Conservation (phyloP, 352 stramenopile species). For the Phytophthora colocasiae region DNA sequence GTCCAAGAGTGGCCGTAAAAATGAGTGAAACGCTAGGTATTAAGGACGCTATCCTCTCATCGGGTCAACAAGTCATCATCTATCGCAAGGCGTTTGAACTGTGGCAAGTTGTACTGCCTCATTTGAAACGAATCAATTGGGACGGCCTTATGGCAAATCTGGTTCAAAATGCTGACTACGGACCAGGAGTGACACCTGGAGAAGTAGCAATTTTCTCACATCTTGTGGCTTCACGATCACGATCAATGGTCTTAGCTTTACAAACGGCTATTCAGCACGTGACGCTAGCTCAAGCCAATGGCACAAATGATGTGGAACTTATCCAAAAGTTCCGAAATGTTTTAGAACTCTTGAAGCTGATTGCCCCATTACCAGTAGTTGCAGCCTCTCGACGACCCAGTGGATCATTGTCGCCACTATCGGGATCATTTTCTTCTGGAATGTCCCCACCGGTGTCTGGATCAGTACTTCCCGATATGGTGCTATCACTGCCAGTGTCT, state of each 20-base stretch:
- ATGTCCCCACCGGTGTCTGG: conserved; percentile 24
- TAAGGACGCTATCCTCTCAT: conserved; percentile 42
- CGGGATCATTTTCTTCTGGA: conserved; percentile 21
- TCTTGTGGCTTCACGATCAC: conserved; percentile 46
- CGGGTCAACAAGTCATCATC: conserved; percentile 46
- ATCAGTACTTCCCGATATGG: conserved; percentile 29
- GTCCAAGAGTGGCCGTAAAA: conserved; percentile 34
- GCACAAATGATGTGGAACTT: conserved; percentile 33
- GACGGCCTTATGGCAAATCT: conserved; percentile 55
- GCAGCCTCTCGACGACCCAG: conserved; percentile 19
- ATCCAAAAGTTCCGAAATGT: conserved; percentile 35
- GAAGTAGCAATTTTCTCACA: conserved; percentile 73
- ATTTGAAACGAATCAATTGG: conserved; percentile 71
- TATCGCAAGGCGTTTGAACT: conserved; percentile 64
- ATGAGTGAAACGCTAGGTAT: conserved; percentile 21
- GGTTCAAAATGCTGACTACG: conserved; percentile 58
- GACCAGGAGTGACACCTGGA: conserved; percentile 44
- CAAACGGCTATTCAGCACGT: conserved; percentile 47
- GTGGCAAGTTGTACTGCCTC: conserved; percentile 64
- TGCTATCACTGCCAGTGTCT: conserved; percentile 18
- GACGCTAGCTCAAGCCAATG: conserved; percentile 36
- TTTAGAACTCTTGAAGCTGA: conserved; percentile 42
- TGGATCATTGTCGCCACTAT: conserved; percentile 20
- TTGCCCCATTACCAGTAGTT: conserved; percentile 24
- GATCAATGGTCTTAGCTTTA: conserved; percentile 52